Base-by-base conservation (phyloP, 331 rosid genomes). In the Pyrus hybrid region DNA sequence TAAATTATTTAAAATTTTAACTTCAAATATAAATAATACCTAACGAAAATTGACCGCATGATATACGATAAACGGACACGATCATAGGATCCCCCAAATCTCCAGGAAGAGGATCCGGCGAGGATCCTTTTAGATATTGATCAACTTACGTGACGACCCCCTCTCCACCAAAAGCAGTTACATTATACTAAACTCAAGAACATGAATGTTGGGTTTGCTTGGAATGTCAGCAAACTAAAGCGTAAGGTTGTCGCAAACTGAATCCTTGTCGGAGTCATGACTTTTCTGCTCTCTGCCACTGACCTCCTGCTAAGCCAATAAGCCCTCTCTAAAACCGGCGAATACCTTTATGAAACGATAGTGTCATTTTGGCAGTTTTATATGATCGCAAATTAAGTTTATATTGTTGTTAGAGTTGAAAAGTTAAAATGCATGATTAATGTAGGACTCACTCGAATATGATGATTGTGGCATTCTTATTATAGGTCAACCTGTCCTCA, bases 181-280 rank as follows among this genome's bases (percentile, higher is more conserved):
- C 8, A 7, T 32, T 6, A 6, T 32, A 7, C 35, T 32, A 7
- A 32, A 32, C 22, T 22, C 33, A 62, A 6, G 43, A 30, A n/a
- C 13, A 64, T 64, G 37, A 28, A 28, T 63, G 67, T 8, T 16
- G 43, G 68, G 68, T 18, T 64, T 30, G 68, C 45, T 64, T 64
- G 79, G 25, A 10, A 33, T 35, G 67, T 28, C 21, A 3, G 79
- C 79, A 53, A 67, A 20, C 66, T 10, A 16, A 75, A 23, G 68
- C 64, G 30, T 22, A 23, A 23, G 14, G 62, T 9, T 60, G 76
- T 3, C 45, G 63, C 35, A 35, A 35, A 25, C 37, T 58, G 30
- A 32, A 37, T 9, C 23, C 1, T 35, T 37, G 68, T 60, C 68
- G 41, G 43, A 17, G 3, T 17, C 18, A 49, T 17, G 2, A 49